A percentile compares a stretch with the other conserved stretches of the same genome.
Conservation (phyloP, 225 moss, liverwort and hornwort species). For the Sphagnum contortum region DNA sequence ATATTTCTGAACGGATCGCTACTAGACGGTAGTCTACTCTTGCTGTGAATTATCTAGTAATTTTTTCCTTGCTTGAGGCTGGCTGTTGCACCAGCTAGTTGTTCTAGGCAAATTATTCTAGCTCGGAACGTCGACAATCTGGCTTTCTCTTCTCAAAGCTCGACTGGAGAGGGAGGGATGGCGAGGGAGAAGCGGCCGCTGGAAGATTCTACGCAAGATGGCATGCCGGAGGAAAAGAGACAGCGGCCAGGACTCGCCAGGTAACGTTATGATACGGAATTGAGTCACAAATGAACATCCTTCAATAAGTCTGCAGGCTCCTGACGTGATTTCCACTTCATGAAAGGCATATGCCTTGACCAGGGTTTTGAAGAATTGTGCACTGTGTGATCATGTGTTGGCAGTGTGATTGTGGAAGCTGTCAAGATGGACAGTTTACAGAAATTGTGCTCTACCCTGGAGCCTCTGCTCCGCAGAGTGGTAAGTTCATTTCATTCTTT, state of each 20-base stretch:
- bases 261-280: too few relatives aligned
- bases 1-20: neutral
- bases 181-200: slow-evolving; percentile 68
- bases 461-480: slow-evolving; percentile 73
- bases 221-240: slow-evolving; percentile 69
- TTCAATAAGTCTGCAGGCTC: too few relatives aligned
- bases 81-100: neutral
- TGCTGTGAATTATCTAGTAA: neutral
- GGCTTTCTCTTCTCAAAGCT: slow-evolving; percentile 40
- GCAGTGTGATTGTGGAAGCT: slow-evolving; percentile 75
- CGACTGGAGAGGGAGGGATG: slow-evolving; percentile 41
- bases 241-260: slow-evolving; percentile 61
- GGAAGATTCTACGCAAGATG: slow-evolving; percentile 44
- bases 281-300: too few relatives aligned
- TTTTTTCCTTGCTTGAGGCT: neutral
- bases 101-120: neutral
- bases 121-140: slow-evolving; percentile 14
- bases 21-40: neutral
- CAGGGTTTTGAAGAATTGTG: too few relatives aligned
- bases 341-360: too few relatives aligned
- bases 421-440: slow-evolving; percentile 82
- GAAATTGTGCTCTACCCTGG: slow-evolving; percentile 70
- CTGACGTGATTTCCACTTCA: too few relatives aligned
- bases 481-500: slow-evolving; percentile 15
- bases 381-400: neutral